Percentiles rank a stretch among this genome's conserved stretches.
phyloP scores from a whole-genome alignment of 2,329 filamentous ascomycete species.

The Pestalotiopsis sp. region DNA sequence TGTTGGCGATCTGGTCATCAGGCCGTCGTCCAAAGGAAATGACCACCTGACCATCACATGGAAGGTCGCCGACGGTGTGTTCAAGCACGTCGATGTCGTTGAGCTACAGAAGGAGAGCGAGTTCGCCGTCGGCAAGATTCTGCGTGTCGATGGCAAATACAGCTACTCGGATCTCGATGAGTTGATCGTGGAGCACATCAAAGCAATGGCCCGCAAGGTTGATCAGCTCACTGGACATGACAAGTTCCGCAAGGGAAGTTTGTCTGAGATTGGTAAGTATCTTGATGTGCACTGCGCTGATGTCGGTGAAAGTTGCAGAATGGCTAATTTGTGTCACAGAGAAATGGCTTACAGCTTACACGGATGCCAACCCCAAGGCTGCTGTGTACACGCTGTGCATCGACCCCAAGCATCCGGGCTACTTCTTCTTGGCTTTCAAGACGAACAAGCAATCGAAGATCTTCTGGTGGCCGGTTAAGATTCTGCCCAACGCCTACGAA shows the following conservation, averaged over 20 bases:
- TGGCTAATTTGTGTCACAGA: slow-evolving; percentile 56
- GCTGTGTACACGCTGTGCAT: slow-evolving; percentile 96
- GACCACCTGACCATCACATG: slow-evolving; percentile 96
- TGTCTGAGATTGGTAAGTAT: slow-evolving; percentile 79
- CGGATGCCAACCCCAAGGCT: slow-evolving; percentile 91
- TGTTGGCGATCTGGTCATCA: slow-evolving; percentile 89
- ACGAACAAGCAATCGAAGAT: slow-evolving; percentile 75
- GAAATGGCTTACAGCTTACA: slow-evolving; percentile 94
- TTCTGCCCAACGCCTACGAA: slow-evolving; percentile 92
- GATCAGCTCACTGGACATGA: slow-evolving; percentile 95
- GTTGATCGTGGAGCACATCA: slow-evolving; percentile 94
- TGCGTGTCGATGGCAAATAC: slow-evolving; percentile 86
- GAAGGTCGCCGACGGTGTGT: slow-evolving; percentile 97
- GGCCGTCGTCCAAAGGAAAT: slow-evolving; percentile 91
- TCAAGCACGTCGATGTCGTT: slow-evolving; percentile 95
- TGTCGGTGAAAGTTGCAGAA: neutral
- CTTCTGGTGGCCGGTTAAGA: slow-evolving; percentile 82
- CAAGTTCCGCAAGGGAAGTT: slow-evolving; percentile 84
- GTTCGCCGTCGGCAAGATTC: slow-evolving; percentile 84
- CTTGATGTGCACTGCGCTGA: neutral
- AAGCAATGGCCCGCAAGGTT: slow-evolving; percentile 97
- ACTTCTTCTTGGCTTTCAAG: slow-evolving; percentile 97
- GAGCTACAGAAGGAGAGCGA: slow-evolving; percentile 97
- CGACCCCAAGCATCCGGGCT: slow-evolving; percentile 87
- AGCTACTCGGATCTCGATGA: slow-evolving; percentile 96